Conservation (phyloP, 345 rosid species). For the Sonneratia caseolaris region DNA sequence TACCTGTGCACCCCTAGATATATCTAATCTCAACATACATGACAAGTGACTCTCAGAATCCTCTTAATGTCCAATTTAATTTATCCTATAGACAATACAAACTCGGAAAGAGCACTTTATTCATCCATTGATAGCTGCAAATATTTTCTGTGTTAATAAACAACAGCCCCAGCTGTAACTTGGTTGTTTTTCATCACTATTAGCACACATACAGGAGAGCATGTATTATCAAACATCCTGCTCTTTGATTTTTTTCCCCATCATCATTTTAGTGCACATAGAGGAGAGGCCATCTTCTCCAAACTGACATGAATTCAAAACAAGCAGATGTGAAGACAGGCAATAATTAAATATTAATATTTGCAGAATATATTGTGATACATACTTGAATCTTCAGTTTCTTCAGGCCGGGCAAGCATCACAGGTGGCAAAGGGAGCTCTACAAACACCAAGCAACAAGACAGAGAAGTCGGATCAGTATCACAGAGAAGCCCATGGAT, state of each 20-base stretch:
- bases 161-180: background rate
- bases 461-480: background rate
- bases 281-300: background rate
- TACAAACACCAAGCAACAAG: slow-evolving; percentile 20
- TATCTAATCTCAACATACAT: background rate
- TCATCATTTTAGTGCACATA: no score
- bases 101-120: background rate
- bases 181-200: background rate
- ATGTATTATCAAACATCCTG: no score
- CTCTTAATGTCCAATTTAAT: background rate
- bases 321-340: background rate
- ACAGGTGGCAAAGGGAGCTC: slow-evolving; percentile 80
- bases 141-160: background rate
- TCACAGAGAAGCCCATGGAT: background rate
- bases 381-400: slow-evolving; percentile 88
- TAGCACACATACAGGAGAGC: background rate
- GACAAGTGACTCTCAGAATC: background rate
- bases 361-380: background rate
- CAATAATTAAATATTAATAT: background rate
- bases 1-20: background rate
- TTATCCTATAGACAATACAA: background rate
- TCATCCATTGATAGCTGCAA: background rate
- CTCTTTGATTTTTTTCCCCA: no score
- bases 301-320: background rate
- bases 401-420: slow-evolving; percentile 62